A percentile compares a stretch with the other conserved stretches of the same genome.
Conservation (phyloP, 108 stramenopile genomes). For the Skeletonema potamos region DNA sequence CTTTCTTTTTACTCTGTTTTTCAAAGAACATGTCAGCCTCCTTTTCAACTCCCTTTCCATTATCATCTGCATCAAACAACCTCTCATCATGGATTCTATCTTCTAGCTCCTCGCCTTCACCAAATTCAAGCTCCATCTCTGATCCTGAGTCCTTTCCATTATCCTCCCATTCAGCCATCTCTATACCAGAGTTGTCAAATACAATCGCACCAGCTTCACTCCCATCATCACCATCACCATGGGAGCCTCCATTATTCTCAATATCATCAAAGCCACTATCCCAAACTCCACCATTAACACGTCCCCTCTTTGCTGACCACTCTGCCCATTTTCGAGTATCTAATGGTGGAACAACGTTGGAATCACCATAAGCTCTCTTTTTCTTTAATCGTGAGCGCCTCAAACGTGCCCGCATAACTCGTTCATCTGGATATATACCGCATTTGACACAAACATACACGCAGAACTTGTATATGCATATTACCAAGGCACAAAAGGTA, state of each 20-base stretch:
- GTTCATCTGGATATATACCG: constrained; percentile 27
- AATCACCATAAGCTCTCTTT: constrained; percentile 26
- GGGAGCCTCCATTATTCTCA: constrained; percentile 4
- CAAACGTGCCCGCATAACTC: constrained; percentile 32
- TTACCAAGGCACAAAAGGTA: constrained; percentile 12
- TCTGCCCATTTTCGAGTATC: constrained; percentile 31
- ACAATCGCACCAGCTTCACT: constrained; percentile 14
- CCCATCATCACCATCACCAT: constrained; percentile 16
- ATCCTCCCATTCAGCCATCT: constrained; percentile 16
- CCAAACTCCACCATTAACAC: constrained; percentile 29
- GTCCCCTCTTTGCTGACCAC: constrained; percentile 25
- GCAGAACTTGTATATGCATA: constrained; percentile 19
- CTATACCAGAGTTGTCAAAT: constrained; percentile 27
- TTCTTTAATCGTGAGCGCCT: constrained; percentile 21
- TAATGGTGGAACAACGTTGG: constrained; percentile 18
- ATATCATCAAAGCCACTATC: constrained; percentile 16
- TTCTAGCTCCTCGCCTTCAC: constrained; percentile 43
- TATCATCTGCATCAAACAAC: constrained; percentile 39
- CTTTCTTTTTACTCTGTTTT: not conserved
- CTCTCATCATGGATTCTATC: constrained; percentile 38
- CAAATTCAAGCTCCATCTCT: constrained; percentile 33
- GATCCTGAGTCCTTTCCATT: not conserved
- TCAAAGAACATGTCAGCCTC: constrained; percentile 39
- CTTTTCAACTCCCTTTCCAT: constrained; percentile 19
- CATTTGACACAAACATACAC: constrained; percentile 28